Evolutionary conservation across 495 filamentous ascomycete genomes (phyloP).

Genomic region (Penicillium canariense): DNA sequence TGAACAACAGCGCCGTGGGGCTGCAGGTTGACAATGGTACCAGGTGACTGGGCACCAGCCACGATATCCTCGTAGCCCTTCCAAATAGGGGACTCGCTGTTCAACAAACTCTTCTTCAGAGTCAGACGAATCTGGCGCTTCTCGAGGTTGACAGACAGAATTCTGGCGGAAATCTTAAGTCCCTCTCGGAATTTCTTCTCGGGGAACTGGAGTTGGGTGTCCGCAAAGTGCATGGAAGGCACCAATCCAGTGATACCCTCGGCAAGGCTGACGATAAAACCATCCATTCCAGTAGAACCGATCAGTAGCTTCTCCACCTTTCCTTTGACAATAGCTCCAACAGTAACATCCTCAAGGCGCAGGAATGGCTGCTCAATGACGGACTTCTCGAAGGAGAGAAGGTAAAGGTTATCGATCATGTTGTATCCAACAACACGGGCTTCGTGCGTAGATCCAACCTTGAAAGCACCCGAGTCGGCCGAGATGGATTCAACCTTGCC

Average conservation of each 20-base stretch:
- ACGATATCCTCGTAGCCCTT: constrained; percentile 67
- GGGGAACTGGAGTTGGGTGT: constrained; percentile 82
- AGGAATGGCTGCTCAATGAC: constrained; percentile 87
- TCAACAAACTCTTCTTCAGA: constrained; percentile 89
- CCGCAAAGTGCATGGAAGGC: constrained; percentile 81
- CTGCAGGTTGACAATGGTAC: constrained; percentile 79
- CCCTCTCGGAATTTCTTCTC: constrained; percentile 95
- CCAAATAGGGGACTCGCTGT: constrained; percentile 75
- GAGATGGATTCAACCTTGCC: constrained; percentile 78
- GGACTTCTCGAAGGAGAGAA: constrained; percentile 78
- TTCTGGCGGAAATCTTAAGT: constrained; percentile 73
- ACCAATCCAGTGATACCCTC: constrained; percentile 87
- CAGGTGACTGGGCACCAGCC: constrained; percentile 70
- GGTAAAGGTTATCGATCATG: constrained; percentile 76
- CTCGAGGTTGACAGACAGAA: constrained; percentile 73
- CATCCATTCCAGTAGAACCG: constrained; percentile 67
- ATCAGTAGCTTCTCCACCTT: constrained; percentile 81
- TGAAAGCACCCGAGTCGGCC: constrained; percentile 71
- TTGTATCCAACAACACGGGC: constrained; percentile 86
- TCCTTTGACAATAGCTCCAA: constrained; percentile 80
- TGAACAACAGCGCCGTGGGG: constrained; percentile 82
- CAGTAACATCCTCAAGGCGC: constrained; percentile 78
- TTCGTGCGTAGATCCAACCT: constrained; percentile 70
- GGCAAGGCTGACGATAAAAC: constrained; percentile 76
- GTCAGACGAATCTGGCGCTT: constrained; percentile 84